Conservation (phyloP, 1,284 basidiomycete genomes). For the Irpex sp. region DNA sequence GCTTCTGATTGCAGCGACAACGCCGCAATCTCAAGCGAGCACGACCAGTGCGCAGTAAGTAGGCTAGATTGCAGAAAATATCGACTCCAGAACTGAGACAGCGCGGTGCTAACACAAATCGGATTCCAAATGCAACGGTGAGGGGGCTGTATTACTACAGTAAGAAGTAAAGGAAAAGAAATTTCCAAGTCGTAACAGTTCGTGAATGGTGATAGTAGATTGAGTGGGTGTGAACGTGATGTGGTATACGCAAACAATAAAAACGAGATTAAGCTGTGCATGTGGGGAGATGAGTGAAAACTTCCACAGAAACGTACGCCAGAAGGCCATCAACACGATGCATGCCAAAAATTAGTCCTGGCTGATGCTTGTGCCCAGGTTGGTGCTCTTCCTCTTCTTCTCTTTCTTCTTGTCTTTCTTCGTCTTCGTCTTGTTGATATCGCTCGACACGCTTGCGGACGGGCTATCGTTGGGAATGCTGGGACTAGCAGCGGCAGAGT, state of each 20-base stretch:
- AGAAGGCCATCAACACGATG: constrained; percentile 2
- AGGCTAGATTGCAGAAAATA: constrained; percentile 1
- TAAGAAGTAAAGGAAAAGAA: constrained; percentile 14
- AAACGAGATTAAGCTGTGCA: not conserved
- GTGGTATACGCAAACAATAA: constrained; percentile 6
- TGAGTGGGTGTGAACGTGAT: not conserved
- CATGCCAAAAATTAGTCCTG: constrained; percentile 9
- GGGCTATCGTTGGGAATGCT: constrained; percentile 23
- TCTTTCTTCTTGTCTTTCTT: constrained; percentile 30
- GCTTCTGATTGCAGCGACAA: not conserved
- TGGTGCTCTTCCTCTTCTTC: constrained; percentile 29
- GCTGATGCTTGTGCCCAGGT: not conserved
- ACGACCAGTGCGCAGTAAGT: not conserved
- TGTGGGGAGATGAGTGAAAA: constrained; percentile 5
- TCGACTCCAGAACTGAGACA: constrained; percentile 1
- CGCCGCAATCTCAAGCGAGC: not conserved
- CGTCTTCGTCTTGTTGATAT: constrained; percentile 23
- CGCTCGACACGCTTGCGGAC: constrained; percentile 25
- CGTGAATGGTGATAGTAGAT: constrained; percentile 17
- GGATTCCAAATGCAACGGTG: constrained; percentile 9
- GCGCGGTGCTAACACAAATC: constrained; percentile 6
- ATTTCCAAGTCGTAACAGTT: constrained; percentile 13
- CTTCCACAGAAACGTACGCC: not conserved
- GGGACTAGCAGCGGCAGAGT: constrained; percentile 1
- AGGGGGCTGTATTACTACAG: constrained; percentile 26